Conservation (phyloP, 345 rosid species). For the Lepidium sativum region DNA sequence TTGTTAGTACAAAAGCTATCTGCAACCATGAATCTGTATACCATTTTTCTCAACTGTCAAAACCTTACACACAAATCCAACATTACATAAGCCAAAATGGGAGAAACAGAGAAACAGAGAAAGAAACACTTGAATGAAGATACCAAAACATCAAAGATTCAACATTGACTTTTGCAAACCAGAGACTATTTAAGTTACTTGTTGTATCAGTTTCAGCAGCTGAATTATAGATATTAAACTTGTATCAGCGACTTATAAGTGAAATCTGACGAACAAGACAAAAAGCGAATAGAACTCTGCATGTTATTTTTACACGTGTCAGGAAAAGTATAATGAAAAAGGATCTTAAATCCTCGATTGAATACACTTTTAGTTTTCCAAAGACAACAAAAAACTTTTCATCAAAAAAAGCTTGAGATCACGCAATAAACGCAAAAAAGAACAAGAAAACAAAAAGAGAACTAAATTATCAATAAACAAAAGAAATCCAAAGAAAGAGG, state of each 20-base stretch:
- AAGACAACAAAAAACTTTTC: background rate
- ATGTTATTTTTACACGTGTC: background rate
- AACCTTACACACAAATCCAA: no score
- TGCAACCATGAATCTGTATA: conserved; percentile 88
- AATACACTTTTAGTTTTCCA: background rate
- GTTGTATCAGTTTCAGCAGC: background rate
- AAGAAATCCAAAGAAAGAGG: background rate
- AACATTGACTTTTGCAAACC: background rate
- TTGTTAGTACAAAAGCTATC: conserved; percentile 72
- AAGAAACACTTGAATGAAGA: no score
- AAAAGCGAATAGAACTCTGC: background rate
- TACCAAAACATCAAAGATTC: background rate
- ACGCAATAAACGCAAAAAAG: conserved; percentile 1
- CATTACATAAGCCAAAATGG: no score
- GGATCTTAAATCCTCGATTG: background rate
- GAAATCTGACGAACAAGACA: conserved; percentile 2
- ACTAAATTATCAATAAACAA: background rate
- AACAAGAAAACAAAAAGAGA: no score
- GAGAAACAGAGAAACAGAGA: no score
- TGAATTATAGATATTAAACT: background rate
- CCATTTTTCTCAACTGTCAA: no score
- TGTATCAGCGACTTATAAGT: conserved; percentile 1
- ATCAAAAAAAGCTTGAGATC: conserved; percentile 7
- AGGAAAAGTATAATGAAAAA: background rate
- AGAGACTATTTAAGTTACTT: background rate